These are phyloP conservation scores for Cutaneotrichosporon sp. DNA, from an alignment of 1,284 basidiomycete species.

Conservation along the genomic window DNA sequence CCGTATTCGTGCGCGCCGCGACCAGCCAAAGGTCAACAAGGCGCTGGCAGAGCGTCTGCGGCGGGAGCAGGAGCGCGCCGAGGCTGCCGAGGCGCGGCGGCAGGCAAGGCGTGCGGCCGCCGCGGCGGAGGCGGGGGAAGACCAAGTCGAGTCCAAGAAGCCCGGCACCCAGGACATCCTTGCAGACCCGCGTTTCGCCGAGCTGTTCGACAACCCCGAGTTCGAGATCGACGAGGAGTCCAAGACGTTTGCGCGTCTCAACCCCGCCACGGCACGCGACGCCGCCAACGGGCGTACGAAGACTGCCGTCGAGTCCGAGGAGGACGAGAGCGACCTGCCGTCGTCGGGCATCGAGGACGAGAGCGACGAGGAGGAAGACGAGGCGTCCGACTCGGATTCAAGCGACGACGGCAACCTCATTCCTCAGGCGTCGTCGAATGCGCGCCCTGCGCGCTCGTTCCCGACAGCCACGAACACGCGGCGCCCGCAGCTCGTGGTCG, in stretches of 20 bases:
- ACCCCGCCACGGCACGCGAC: constrained; percentile 65
- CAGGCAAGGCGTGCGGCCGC: constrained; percentile 43
- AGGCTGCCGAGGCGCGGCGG: constrained; percentile 60
- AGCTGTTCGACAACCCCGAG: constrained; percentile 88
- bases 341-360: constrained; percentile 60
- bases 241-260: constrained; percentile 83
- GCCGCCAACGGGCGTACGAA: constrained; percentile 47
- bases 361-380: constrained; percentile 51
- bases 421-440: constrained; percentile 43
- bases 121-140: constrained; percentile 25
- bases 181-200: constrained; percentile 81
- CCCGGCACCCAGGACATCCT: constrained; percentile 54
- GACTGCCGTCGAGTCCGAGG: constrained; percentile 84
- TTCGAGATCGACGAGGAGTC: constrained; percentile 85
- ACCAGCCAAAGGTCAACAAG: constrained; percentile 76
- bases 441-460: constrained; percentile 19
- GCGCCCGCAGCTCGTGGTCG: constrained; percentile 35
- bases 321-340: constrained; percentile 75
- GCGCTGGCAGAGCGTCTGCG: constrained; percentile 79
- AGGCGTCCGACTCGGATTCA: constrained; percentile 52
- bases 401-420: constrained; percentile 45
- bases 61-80: constrained; percentile 65
- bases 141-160: constrained; percentile 42
- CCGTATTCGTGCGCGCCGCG: constrained; percentile 76
- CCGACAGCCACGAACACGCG: constrained; percentile 20